Base-by-base conservation (phyloP, 441 rosid species). In the Omphalea diandra region DNA sequence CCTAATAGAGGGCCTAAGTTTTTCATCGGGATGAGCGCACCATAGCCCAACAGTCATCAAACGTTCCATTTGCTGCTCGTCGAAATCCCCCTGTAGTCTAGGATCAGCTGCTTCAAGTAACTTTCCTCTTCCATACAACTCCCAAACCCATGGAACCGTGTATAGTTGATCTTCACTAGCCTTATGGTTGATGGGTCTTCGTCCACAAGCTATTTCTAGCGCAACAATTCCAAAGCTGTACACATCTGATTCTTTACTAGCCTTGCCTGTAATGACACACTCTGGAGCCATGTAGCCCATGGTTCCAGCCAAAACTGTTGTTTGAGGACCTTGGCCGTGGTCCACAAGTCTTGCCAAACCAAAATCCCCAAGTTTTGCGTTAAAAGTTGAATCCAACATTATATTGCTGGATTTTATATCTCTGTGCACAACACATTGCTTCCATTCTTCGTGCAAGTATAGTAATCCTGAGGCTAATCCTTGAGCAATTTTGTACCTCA, bases 401-500 rank as follows among this genome's bases (percentile, higher is more conserved):
- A 85, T 63, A 7, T 87, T 87, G 53, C 89, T 82, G 0, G 86
- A 75, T 24, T 86, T 86, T 12, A 85, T 79, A 36, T 87, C 89
- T 29, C 87, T 53, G 24, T 85, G 87, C 27, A 83, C 57, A n/a
- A 86, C 81, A 9, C 87, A 84, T 40, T 76, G 86, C 68, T 83
- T 86, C 82, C 85, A 86, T 58, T 82, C 88, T 64, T 86, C 84
- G 3, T 84, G 89, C 0, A 83, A 78, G 67, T 88, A 86, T 7
- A 74, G 74, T 71, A 88, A 8, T 0, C 82, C 84, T 11, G 83
- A 84, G 27, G 85, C 88, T 47, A 84, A 20, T 0, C 83, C 89
- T 10, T 73, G 72, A 14, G 82, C 70, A 49, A 83, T 82, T 63
- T 60, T 59, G 24, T 33, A 33, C 20, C 43, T 59, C 11, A 5